Evolutionary conservation across 2,329 filamentous ascomycete species (phyloP).

Genomic region (Neofusicoccum ribis): DNA sequence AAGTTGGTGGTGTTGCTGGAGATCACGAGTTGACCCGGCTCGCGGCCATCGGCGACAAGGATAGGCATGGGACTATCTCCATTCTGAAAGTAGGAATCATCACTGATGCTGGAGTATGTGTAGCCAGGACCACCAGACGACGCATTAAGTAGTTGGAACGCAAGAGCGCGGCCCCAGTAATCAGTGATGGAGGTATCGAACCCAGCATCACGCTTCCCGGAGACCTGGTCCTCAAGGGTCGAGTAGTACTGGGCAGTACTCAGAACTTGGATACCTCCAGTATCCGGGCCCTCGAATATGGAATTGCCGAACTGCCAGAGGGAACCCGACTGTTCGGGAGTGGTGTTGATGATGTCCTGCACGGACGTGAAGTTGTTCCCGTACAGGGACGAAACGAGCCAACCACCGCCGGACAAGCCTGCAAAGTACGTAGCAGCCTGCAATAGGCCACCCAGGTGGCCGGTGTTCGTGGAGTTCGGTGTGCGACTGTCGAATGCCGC

Average conservation of each 20-base stretch:
- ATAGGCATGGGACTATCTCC: slow-evolving; percentile 72
- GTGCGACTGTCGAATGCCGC: slow-evolving; percentile 78
- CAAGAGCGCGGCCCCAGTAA: slow-evolving; percentile 83
- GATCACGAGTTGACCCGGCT: slow-evolving; percentile 61
- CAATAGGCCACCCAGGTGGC: slow-evolving; percentile 76
- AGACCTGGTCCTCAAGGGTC: slow-evolving; percentile 59
- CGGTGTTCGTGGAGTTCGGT: slow-evolving; percentile 57
- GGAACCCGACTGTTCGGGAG: slow-evolving; percentile 40
- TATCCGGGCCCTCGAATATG: slow-evolving; percentile 59
- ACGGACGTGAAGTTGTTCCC: slow-evolving; percentile 77
- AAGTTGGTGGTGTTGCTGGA: slow-evolving; percentile 72
- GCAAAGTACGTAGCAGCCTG: slow-evolving; percentile 80
- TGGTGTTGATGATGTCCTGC: slow-evolving; percentile 53
- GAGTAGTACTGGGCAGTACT: slow-evolving; percentile 63
- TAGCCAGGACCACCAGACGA: slow-evolving; percentile 71
- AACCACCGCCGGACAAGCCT: slow-evolving; percentile 79
- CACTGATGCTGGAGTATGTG: slow-evolving; percentile 79
- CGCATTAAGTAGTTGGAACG: slow-evolving; percentile 80
- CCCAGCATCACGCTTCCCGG: slow-evolving; percentile 62
- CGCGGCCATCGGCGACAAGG: slow-evolving; percentile 68
- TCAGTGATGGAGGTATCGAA: slow-evolving; percentile 75
- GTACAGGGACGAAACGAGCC: slow-evolving; percentile 80
- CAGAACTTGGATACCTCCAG: slow-evolving; percentile 53
- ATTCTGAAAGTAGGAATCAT: slow-evolving; percentile 61
- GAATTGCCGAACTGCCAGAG: slow-evolving; percentile 66